Conservation (phyloP, 2,329 filamentous ascomycete species). For the Dactylonectria macrodidyma region DNA sequence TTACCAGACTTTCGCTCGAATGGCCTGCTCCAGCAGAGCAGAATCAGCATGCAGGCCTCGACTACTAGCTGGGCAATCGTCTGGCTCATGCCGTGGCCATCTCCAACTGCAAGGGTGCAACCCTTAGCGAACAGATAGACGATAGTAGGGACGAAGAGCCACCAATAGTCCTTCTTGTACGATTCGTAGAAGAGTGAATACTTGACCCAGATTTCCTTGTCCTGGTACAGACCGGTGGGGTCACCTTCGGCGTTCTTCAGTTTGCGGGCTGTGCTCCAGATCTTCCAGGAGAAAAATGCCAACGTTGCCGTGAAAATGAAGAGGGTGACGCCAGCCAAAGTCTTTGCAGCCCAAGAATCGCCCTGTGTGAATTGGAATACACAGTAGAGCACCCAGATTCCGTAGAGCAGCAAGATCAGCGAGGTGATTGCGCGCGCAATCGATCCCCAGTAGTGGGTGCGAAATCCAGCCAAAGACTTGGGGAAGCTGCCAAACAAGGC, state of each 20-base stretch:
- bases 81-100: slow-evolving; percentile 89
- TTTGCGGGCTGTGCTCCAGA: slow-evolving; percentile 81
- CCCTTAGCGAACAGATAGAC: slow-evolving; percentile 93
- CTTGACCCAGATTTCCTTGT: slow-evolving; percentile 93
- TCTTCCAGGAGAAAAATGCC: slow-evolving; percentile 87
- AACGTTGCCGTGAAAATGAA: slow-evolving; percentile 85
- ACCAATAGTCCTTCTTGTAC: slow-evolving; percentile 97
- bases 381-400: slow-evolving; percentile 95
- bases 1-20: slow-evolving; percentile 91
- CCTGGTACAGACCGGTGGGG: slow-evolving; percentile 80
- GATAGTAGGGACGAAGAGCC: slow-evolving; percentile 93
- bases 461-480: slow-evolving; percentile 83
- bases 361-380: slow-evolving; percentile 95
- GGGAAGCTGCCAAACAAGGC: slow-evolving; percentile 92
- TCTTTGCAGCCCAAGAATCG: slow-evolving; percentile 94
- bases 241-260: slow-evolving; percentile 85
- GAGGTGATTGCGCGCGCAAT: slow-evolving; percentile 91
- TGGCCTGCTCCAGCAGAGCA: slow-evolving; percentile 88
- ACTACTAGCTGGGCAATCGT: slow-evolving; percentile 84
- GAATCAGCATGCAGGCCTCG: slow-evolving; percentile 82
- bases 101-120: slow-evolving; percentile 84
- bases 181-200: slow-evolving; percentile 98
- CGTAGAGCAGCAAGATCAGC: slow-evolving; percentile 91
- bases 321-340: slow-evolving; percentile 86
- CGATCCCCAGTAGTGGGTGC: slow-evolving; percentile 96